A percentile compares a stretch with the other conserved stretches of the same genome.
phyloP scores from a whole-genome alignment of 768 basidiomycete genomes.

The Strobilomyces echinocephalus region DNA sequence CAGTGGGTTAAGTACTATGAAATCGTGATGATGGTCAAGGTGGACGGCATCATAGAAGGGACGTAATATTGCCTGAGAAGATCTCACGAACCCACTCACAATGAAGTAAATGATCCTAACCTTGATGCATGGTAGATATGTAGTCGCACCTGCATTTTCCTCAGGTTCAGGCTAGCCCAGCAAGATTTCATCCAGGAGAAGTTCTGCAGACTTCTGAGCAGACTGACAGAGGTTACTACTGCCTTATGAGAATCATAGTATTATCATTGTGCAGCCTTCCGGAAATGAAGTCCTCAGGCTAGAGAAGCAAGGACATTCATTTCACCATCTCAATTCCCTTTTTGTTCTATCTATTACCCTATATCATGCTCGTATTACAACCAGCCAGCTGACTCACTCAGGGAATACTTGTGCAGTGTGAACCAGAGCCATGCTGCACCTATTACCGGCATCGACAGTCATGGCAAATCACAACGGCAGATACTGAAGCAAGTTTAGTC shows the following conservation, averaged over 20 bases:
- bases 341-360: too few relatives aligned
- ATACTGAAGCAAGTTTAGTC: too few relatives aligned
- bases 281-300: too few relatives aligned
- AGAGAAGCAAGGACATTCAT: too few relatives aligned
- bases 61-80: conserved; percentile 29
- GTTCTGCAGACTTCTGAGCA: conserved; percentile 29
- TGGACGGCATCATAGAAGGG: conserved; percentile 21
- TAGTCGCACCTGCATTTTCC: conserved; percentile 23
- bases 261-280: conserved; percentile 20
- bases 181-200: conserved; percentile 29
- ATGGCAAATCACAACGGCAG: too few relatives aligned
- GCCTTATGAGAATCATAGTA: conserved; percentile 28
- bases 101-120: conserved; percentile 10
- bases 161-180: conserved; percentile 26
- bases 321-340: too few relatives aligned
- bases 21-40: conserved; percentile 20
- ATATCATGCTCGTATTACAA: too few relatives aligned
- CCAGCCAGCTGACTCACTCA: too few relatives aligned
- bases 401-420: too few relatives aligned
- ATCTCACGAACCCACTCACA: conserved; percentile 18
- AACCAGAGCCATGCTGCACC: too few relatives aligned
- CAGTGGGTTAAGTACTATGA: conserved; percentile 28
- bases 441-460: too few relatives aligned
- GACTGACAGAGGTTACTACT: conserved; percentile 12
- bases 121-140: conserved; percentile 24